Conservation (phyloP, 352 stramenopile species). For the Pythium aristosporum region DNA sequence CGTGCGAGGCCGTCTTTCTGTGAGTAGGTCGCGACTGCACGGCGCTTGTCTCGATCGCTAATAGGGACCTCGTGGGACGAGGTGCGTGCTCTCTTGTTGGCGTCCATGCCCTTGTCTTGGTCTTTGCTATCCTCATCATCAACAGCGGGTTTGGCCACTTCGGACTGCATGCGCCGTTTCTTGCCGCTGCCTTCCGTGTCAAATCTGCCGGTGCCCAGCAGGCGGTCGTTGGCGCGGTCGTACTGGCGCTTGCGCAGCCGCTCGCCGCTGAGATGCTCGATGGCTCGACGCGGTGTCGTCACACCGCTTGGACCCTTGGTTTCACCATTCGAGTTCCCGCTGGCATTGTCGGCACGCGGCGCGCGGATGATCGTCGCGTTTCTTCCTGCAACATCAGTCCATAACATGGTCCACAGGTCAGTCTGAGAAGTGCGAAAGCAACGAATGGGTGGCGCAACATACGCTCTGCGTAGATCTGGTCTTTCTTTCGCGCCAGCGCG, state of each 20-base stretch:
- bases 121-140: neutral
- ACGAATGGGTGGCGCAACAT: conserved; percentile 12
- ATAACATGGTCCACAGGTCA: conserved; percentile 15
- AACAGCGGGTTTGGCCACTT: conserved; percentile 5
- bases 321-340: conserved; percentile 2
- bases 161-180: conserved; percentile 35
- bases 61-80: neutral
- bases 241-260: conserved; percentile 10
- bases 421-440: neutral
- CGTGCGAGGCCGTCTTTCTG: conserved; percentile 67
- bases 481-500: conserved; percentile 45
- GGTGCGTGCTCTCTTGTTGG: neutral
- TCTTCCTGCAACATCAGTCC: conserved; percentile 2
- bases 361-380: neutral
- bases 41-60: conserved; percentile 40
- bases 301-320: neutral
- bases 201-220: conserved; percentile 17
- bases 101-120: neutral
- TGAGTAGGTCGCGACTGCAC: conserved; percentile 53
- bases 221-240: conserved; percentile 13
- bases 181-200: conserved; percentile 32
- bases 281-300: neutral
- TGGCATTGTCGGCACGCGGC: neutral
- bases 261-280: neutral
- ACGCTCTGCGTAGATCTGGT: conserved; percentile 36